These are phyloP conservation scores for Calocera viscosa DNA, from an alignment of 768 basidiomycete genomes.

Conservation along the genomic window DNA sequence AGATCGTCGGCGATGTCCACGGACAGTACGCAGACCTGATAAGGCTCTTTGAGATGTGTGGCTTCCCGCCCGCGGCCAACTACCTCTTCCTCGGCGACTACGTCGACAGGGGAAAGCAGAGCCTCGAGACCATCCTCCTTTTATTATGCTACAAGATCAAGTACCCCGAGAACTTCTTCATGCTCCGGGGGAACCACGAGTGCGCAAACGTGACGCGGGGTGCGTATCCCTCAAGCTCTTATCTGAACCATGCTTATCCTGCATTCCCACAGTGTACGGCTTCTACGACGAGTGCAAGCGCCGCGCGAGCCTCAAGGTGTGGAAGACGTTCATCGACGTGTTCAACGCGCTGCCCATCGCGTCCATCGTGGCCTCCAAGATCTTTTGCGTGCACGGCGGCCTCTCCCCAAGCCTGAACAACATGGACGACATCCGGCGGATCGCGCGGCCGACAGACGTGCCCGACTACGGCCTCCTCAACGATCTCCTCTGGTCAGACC, in stretches of 20 bases:
- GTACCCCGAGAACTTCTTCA: constrained; percentile 98
- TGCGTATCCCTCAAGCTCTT: constrained; percentile 29
- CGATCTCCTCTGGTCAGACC: constrained; percentile 96
- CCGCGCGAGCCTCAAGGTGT: constrained; percentile 97
- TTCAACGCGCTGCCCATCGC: constrained; percentile 99
- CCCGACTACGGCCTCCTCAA: constrained; percentile 96
- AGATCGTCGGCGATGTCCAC: constrained; percentile 98
- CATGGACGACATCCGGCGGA: constrained; percentile 98
- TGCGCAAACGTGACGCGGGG: constrained; percentile 98
- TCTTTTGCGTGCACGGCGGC: constrained; percentile 97
- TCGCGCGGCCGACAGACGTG: constrained; percentile 95
- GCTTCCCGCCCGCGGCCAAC: constrained; percentile 92
- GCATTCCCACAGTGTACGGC: constrained; percentile 63
- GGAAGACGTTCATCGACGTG: constrained; percentile 99
- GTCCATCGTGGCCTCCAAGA: constrained; percentile 96
- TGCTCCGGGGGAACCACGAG: constrained; percentile 95
- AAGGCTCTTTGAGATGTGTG: constrained; percentile 98
- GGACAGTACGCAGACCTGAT: constrained; percentile 99
- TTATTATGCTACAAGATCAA: constrained; percentile 99
- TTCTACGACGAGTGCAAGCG: constrained; percentile 99
- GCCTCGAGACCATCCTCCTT: constrained; percentile 92
- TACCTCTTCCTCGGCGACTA: constrained; percentile 99
- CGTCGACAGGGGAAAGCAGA: constrained; percentile 97
- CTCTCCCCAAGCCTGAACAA: constrained; percentile 83
- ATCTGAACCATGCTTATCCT: background rate